Base-by-base conservation (phyloP, 805 yeast genomes). In the Suhomyces kilbournensis region DNA sequence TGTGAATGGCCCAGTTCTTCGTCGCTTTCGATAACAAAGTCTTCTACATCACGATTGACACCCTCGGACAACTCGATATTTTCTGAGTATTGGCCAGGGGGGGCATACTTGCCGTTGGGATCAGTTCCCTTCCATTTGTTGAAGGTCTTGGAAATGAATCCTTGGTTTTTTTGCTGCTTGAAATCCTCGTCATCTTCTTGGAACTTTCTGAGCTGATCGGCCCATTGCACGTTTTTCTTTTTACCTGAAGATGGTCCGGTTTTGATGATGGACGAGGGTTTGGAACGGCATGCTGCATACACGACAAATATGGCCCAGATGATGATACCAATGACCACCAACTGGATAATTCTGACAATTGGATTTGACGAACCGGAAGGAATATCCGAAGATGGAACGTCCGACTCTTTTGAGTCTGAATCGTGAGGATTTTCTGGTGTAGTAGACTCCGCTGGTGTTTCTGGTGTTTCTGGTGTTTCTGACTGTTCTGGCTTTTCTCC, bases 21-120 rank as follows among this genome's bases (percentile, higher is more conserved):
- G 48, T 79, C 83, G 57, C 80, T 76, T 32, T 69, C 78, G 46
- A 79, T 74, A n/a, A 76, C 68, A 51, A 79, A 79, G 51, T 76
- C 79, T 5, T 53, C 59, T 28, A 51, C 53, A 44, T 51, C 7
- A 55, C 32, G 34, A 67, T 70, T 17, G 20, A 42, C 20, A 7
- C 46, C 50, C 30, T 46, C 48, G 6, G 46, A 45, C 70, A 78
- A 56, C 59, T 78, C 83, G 32, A 78, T 76, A 50, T 39, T 30
- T 55, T 60, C 43, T 51, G 59, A 9, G 22, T 38, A 10, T 3
- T 25, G 26, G 14, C 47, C 46, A 3, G 67, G 56, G 12, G 69
- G 69, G 14, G 65, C 60, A 51, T 70, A 71, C n/a, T 51, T 51
- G 8, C 69, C 70, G 10, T 60, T 55, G 10, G 49, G 39, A 44